Evolutionary conservation across 768 basidiomycete species (phyloP).

Genomic region (Tephrocybe sp.): DNA sequence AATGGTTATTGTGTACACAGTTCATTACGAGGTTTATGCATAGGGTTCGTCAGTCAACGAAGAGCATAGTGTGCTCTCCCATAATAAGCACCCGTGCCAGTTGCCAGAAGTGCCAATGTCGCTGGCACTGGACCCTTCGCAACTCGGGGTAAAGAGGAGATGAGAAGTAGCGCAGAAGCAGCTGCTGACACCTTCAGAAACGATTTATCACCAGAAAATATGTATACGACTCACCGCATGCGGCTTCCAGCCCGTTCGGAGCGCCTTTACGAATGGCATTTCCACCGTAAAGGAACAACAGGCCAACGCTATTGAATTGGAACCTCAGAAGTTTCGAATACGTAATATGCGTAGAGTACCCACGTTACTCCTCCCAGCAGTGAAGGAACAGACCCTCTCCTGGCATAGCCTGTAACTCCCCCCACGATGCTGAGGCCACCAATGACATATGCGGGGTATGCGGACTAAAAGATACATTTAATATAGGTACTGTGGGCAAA

Average conservation of each 20-base stretch:
- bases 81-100: slow-evolving; percentile 66
- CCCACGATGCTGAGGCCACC: slow-evolving; percentile 76
- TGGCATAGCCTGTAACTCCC: slow-evolving; percentile 69
- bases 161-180: slow-evolving; percentile 71
- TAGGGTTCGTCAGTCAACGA: slow-evolving; percentile 24
- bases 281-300: slow-evolving; percentile 78
- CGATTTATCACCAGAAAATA: slow-evolving; percentile 1
- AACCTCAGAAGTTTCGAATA: background rate
- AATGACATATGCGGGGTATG: slow-evolving; percentile 78
- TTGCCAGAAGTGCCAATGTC: slow-evolving; percentile 60
- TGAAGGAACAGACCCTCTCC: slow-evolving; percentile 79
- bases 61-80: slow-evolving; percentile 54
- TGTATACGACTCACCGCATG: slow-evolving; percentile 59
- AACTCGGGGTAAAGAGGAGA: slow-evolving; percentile 73
- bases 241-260: slow-evolving; percentile 73
- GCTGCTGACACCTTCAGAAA: slow-evolving; percentile 38
- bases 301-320: slow-evolving; percentile 62
- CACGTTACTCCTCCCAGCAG: slow-evolving; percentile 81
- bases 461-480: slow-evolving; percentile 50
- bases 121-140: slow-evolving; percentile 75
- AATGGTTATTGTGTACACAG: no score
- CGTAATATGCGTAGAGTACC: slow-evolving; percentile 17
- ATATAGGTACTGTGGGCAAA: no score
- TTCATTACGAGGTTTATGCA: background rate
- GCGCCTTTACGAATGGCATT: slow-evolving; percentile 73